A percentile compares a stretch with the other conserved stretches of the same genome.
These are phyloP conservation scores for Dactylellina sp. DNA, from an alignment of 2,329 filamentous ascomycete species.

Conservation along the genomic window DNA sequence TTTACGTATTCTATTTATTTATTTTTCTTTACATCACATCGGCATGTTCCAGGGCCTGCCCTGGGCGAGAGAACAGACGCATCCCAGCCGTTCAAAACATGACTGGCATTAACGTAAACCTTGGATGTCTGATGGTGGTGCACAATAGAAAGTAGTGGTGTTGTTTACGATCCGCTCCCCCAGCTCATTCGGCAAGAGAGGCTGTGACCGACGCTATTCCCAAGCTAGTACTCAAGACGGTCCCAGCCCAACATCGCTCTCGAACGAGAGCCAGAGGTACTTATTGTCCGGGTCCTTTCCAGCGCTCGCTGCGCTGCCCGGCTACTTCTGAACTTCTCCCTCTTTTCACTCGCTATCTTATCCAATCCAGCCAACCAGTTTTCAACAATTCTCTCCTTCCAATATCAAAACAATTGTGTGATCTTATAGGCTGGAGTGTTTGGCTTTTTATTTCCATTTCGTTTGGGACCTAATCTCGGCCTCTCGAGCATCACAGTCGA, in stretches of 20 bases:
- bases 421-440: conserved; percentile 45
- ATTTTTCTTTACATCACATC: conserved; percentile 1
- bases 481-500: conserved; percentile 20
- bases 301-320: conserved; percentile 34
- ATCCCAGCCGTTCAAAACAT: conserved; percentile 40
- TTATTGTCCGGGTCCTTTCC: conserved; percentile 56
- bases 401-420: conserved; percentile 48
- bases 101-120: conserved; percentile 24
- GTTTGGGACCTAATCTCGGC: conserved; percentile 7
- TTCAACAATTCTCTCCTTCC: conserved; percentile 40
- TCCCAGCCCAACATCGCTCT: conserved; percentile 52
- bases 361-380: conserved; percentile 56
- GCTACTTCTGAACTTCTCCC: conserved; percentile 55
- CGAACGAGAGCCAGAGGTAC: conserved; percentile 38
- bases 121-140: conserved; percentile 21
- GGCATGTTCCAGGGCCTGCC: conserved; percentile 25
- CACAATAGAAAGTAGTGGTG: conserved; percentile 21
- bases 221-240: conserved; percentile 49
- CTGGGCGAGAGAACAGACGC: conserved; percentile 23
- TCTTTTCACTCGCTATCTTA: conserved; percentile 50
- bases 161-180: conserved; percentile 45
- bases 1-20: too few relatives aligned
- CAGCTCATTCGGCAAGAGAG: conserved; percentile 57
- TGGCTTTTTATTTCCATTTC: conserved; percentile 12
- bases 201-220: conserved; percentile 57